Conservation (phyloP, 805 yeast genomes). For the Myxozyma kluyveri region DNA sequence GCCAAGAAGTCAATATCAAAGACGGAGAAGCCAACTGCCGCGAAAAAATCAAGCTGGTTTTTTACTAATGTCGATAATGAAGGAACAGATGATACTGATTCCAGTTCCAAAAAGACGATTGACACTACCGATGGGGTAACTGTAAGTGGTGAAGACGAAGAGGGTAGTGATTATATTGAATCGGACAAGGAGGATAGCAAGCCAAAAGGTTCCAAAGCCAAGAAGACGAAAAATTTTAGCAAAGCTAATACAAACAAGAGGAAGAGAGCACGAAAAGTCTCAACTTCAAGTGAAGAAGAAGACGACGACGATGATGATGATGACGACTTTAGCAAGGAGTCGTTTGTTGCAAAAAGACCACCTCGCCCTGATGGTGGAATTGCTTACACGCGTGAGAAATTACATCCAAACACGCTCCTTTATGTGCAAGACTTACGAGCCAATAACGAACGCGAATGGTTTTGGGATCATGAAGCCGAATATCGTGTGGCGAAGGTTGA, state of each 20-base stretch:
- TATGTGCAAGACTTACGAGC: slow-evolving; percentile 21
- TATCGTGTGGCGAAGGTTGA: slow-evolving; percentile 29
- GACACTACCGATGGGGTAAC: not conserved
- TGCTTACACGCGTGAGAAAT: slow-evolving; percentile 4
- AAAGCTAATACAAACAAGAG: slow-evolving; percentile 5
- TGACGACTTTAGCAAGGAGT: slow-evolving; percentile 7
- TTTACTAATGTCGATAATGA: not conserved
- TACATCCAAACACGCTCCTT: slow-evolving; percentile 29
- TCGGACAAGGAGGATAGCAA: slow-evolving; percentile 8
- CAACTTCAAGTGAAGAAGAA: not conserved
- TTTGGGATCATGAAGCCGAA: slow-evolving; percentile 30
- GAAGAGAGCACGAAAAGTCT: slow-evolving; percentile 6
- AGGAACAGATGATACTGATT: not conserved
- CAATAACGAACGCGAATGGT: slow-evolving; percentile 33
- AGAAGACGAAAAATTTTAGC: slow-evolving; percentile 5
- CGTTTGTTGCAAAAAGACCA: slow-evolving; percentile 12
- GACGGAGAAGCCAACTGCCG: slow-evolving; percentile 3
- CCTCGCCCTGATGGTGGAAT: slow-evolving; percentile 16
- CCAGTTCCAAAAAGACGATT: not conserved
- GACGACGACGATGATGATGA: slow-evolving; percentile 8
- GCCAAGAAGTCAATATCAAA: too few species aligned
- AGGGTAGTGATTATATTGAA: not conserved
- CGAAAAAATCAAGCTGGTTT: not conserved
- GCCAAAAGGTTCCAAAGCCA: too few species aligned
- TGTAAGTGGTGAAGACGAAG: slow-evolving; percentile 2